Conservation (phyloP, 1,284 basidiomycete genomes). For the Trichosporon sp. region DNA sequence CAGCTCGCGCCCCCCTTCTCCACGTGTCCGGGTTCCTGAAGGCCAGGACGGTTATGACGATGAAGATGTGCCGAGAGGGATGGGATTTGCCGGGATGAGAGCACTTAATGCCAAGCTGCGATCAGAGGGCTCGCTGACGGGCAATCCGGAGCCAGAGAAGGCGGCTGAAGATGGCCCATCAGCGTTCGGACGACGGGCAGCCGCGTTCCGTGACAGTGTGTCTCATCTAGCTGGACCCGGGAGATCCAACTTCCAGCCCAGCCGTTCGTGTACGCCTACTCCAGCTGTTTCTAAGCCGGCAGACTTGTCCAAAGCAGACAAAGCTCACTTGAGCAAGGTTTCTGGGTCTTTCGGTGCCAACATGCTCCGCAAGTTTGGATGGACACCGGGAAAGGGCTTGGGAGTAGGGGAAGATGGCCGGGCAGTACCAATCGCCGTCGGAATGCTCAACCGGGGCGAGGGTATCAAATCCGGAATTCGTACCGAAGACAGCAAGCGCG, state of each 20-base stretch:
- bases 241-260: conserved; percentile 23
- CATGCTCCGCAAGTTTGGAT: conserved; percentile 92
- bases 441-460: conserved; percentile 67
- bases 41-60: neutral
- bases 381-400: conserved; percentile 79
- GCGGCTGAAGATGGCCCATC: conserved; percentile 20
- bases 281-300: conserved; percentile 53
- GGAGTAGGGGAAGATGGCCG: conserved; percentile 80
- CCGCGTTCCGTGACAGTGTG: conserved; percentile 36
- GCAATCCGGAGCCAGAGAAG: neutral
- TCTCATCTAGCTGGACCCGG: neutral
- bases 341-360: conserved; percentile 76
- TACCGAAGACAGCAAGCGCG: conserved; percentile 81
- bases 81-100: neutral
- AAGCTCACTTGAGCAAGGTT: conserved; percentile 76
- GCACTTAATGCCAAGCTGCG: neutral
- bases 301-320: conserved; percentile 67
- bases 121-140: neutral
- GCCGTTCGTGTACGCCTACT: conserved; percentile 28
- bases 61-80: neutral
- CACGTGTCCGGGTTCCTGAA: neutral
- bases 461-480: conserved; percentile 87
- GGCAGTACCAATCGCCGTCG: conserved; percentile 80
- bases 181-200: conserved; percentile 38
- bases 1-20: neutral